These are phyloP conservation scores for Alternaria arborescens DNA, from an alignment of 2,329 filamentous ascomycete species.

Conservation along the genomic window DNA sequence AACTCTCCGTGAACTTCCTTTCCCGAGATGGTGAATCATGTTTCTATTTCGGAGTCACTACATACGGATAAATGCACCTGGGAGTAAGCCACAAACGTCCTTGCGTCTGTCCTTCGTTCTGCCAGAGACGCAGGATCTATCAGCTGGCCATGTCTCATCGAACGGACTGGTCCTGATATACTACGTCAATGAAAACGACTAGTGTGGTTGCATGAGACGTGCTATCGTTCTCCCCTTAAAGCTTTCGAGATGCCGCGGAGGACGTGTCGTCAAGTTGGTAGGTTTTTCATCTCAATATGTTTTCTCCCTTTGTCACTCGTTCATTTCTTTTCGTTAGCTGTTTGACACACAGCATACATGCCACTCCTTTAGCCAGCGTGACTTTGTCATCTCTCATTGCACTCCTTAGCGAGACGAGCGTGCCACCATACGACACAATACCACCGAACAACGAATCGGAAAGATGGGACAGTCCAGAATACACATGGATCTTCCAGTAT, in stretches of 20 bases:
- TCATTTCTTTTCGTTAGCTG: conserved; percentile 10
- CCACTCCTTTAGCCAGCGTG: conserved; percentile 13
- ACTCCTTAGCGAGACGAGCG: neutral
- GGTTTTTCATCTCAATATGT: conserved; percentile 13
- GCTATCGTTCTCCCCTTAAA: conserved; percentile 7
- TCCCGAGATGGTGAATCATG: conserved; percentile 5
- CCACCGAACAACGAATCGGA: conserved; percentile 13
- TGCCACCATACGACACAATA: conserved; percentile 11
- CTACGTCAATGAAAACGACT: neutral
- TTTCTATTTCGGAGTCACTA: conserved; percentile 8
- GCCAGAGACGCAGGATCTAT: conserved; percentile 1
- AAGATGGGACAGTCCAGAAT: conserved; percentile 48
- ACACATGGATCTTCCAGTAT: conserved; percentile 51
- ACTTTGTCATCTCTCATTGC: conserved; percentile 4
- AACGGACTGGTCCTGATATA: conserved; percentile 7
- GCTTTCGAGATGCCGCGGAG: neutral
- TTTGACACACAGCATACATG: conserved; percentile 3
- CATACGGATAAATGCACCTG: conserved; percentile 7
- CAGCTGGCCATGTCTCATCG: conserved; percentile 14
- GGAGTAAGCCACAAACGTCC: conserved; percentile 6
- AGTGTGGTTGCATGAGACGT: neutral
- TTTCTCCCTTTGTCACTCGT: conserved; percentile 12
- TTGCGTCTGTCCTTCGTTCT: conserved; percentile 14
- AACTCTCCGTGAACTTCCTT: conserved; percentile 6
- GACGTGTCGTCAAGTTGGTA: neutral